Evolutionary conservation across 352 stramenopile genomes (phyloP).

Genomic region (Pythium myriotylum): DNA sequence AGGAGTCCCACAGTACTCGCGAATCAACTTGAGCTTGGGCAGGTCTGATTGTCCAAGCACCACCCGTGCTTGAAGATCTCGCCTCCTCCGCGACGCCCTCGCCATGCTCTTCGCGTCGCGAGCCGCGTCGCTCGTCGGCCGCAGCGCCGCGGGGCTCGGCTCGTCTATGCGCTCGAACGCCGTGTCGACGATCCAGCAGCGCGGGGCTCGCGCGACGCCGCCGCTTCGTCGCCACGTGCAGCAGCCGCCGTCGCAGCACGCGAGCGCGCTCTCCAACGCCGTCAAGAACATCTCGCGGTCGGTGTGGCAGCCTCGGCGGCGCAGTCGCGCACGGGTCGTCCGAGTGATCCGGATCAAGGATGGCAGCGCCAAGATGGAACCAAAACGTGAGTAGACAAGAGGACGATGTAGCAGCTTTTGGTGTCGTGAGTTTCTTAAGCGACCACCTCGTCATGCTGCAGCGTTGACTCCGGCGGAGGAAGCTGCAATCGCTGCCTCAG

Average conservation of each 20-base stretch:
- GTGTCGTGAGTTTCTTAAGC: too few species aligned
- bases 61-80: background rate
- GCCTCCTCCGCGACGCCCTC: background rate
- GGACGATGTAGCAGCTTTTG: too few species aligned
- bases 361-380: background rate
- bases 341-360: slow-evolving; percentile 18
- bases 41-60: too few species aligned
- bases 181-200: slow-evolving; percentile 25
- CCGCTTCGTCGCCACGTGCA: slow-evolving; percentile 30
- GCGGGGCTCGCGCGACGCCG: slow-evolving; percentile 31
- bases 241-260: slow-evolving; percentile 21
- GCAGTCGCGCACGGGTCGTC: slow-evolving; percentile 13
- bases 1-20: background rate
- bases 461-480: slow-evolving; percentile 25
- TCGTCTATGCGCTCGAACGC: slow-evolving; percentile 13
- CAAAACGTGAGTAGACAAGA: background rate
- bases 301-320: background rate
- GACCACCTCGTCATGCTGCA: background rate
- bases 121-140: slow-evolving; percentile 5
- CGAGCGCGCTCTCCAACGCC: background rate
- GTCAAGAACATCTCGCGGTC: slow-evolving; percentile 13
- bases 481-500: slow-evolving; percentile 25
- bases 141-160: background rate
- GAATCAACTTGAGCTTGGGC: background rate
- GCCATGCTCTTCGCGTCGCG: slow-evolving; percentile 11